Evolutionary conservation across 2,329 filamentous ascomycete genomes (phyloP).

Genomic region (Rhinocladiella similis): DNA sequence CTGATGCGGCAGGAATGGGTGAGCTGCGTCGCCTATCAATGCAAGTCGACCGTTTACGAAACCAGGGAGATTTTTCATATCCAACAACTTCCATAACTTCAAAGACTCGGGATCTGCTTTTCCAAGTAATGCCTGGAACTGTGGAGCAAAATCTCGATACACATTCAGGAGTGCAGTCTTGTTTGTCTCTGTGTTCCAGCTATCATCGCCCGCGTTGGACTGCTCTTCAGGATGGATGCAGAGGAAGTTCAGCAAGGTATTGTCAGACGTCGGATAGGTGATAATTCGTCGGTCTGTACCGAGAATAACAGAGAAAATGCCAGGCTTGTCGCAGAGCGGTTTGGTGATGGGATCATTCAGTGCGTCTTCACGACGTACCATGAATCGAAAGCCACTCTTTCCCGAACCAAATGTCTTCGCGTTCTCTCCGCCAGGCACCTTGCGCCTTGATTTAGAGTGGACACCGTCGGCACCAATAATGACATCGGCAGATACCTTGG

Average conservation of each 20-base stretch:
- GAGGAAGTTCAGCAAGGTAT: constrained; percentile 24
- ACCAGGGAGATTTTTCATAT: constrained; percentile 48
- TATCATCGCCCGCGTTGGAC: constrained; percentile 40
- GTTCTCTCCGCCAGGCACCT: constrained; percentile 31
- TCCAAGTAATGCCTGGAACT: constrained; percentile 5
- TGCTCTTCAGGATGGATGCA: constrained; percentile 24
- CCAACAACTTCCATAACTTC: constrained; percentile 61
- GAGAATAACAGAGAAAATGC: constrained; percentile 48
- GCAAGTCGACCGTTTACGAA: constrained; percentile 57
- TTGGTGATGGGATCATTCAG: constrained; percentile 41
- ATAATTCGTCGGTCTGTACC: constrained; percentile 33
- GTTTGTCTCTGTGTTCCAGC: constrained; percentile 19
- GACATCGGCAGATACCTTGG: constrained; percentile 48
- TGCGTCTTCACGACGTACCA: constrained; percentile 33
- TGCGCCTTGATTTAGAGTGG: constrained; percentile 35
- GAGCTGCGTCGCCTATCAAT: constrained; percentile 66
- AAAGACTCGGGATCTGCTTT: constrained; percentile 39
- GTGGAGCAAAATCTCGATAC: constrained; percentile 14
- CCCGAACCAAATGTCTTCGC: constrained; percentile 44
- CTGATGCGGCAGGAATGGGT: constrained; percentile 66
- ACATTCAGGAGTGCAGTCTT: constrained; percentile 10
- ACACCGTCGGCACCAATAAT: constrained; percentile 59
- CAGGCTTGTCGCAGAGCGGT: constrained; percentile 39
- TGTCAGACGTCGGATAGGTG: constrained; percentile 32
- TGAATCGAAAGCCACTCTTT: constrained; percentile 38